phyloP scores from a whole-genome alignment of 768 basidiomycete species.

The Dentipellis fragilis region DNA sequence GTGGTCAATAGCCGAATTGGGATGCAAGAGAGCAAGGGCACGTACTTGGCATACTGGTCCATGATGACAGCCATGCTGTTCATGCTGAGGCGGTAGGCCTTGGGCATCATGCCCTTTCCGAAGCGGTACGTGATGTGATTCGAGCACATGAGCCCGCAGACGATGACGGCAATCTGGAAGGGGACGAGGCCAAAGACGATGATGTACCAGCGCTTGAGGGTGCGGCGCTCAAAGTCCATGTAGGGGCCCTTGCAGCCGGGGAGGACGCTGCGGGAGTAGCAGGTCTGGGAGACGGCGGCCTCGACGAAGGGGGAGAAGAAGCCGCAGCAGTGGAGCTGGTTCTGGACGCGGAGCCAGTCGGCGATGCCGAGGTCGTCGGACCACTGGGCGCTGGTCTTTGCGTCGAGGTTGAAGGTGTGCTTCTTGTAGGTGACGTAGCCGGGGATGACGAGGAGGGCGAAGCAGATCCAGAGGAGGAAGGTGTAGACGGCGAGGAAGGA shows the following conservation, averaged over 20 bases:
- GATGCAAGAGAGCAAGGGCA: constrained; percentile 7
- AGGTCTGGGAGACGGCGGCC: constrained; percentile 64
- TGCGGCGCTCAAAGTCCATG: constrained; percentile 42
- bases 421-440: constrained; percentile 75
- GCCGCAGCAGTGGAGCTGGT: constrained; percentile 70
- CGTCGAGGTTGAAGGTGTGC: constrained; percentile 69
- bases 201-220: constrained; percentile 58
- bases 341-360: constrained; percentile 62
- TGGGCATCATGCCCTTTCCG: constrained; percentile 83
- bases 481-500: constrained; percentile 69
- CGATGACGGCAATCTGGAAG: constrained; percentile 52
- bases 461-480: constrained; percentile 63
- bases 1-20: constrained; percentile 1
- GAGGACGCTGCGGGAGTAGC: constrained; percentile 60
- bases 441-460: constrained; percentile 60
- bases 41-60: constrained; percentile 74
- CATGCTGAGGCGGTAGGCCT: constrained; percentile 67
- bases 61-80: constrained; percentile 73
- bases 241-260: constrained; percentile 68
- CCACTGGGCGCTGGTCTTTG: constrained; percentile 75
- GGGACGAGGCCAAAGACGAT: constrained; percentile 59
- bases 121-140: constrained; percentile 84
- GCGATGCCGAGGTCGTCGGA: constrained; percentile 45
- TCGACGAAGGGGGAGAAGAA: constrained; percentile 76
- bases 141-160: constrained; percentile 57